Evolutionary conservation across 148 eudicot genomes (phyloP).

Genomic region (Spergularia bocconei): DNA sequence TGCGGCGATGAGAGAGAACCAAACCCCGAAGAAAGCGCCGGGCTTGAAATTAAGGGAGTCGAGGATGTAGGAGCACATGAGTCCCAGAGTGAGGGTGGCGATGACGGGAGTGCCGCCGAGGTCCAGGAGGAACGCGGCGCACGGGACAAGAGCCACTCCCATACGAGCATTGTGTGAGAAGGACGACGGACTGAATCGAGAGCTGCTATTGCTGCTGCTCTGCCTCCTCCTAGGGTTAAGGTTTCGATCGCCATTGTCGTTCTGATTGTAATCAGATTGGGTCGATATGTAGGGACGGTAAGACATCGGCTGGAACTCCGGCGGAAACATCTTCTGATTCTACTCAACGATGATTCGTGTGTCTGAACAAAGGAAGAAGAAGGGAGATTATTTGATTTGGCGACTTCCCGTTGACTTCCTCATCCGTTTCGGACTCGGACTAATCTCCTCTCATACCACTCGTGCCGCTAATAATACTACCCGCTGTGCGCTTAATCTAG

Average conservation of each 20-base stretch:
- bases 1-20: conserved; percentile 70
- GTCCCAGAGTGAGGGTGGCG: conserved; percentile 52
- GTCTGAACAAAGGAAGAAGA: too few species aligned
- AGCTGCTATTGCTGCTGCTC: conserved; percentile 22
- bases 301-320: conserved; percentile 65
- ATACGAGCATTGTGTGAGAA: conserved; percentile 65
- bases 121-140: conserved; percentile 76
- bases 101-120: conserved; percentile 83
- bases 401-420: too few species aligned
- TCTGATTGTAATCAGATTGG: conserved; percentile 41
- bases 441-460: too few species aligned
- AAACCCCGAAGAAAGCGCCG: conserved; percentile 79
- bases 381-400: too few species aligned
- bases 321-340: conserved; percentile 45
- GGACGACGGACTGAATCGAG: conserved; percentile 43
- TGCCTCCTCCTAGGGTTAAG: conserved; percentile 32
- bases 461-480: too few species aligned
- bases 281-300: conserved; percentile 61
- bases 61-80: conserved; percentile 76
- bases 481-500: too few species aligned
- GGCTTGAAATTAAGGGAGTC: conserved; percentile 76
- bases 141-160: conserved; percentile 67
- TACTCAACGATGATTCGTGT: too few species aligned
- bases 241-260: conserved; percentile 49
- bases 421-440: too few species aligned